These are phyloP conservation scores for Leccinum subgranulosum DNA, from an alignment of 768 basidiomycete genomes.

Conservation along the genomic window DNA sequence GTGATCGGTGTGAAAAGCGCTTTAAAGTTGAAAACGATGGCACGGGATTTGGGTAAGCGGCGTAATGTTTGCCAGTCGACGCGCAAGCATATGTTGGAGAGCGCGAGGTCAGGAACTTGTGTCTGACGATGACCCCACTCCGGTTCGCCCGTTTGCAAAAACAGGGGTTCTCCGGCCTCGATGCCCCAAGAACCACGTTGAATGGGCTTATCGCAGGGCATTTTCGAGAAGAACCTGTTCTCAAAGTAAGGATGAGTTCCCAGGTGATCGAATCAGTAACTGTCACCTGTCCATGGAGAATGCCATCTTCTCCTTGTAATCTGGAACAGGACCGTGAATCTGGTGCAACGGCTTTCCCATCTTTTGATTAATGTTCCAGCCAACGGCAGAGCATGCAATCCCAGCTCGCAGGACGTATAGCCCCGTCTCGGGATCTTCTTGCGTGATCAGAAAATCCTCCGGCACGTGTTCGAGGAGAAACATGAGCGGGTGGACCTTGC, in stretches of 20 bases:
- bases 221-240: conserved; percentile 44
- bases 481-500: conserved; percentile 33
- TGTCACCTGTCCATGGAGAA: conserved; percentile 47
- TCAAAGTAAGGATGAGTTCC: not conserved
- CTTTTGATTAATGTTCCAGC: conserved; percentile 48
- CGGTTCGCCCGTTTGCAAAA: conserved; percentile 38
- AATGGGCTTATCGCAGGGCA: conserved; percentile 47
- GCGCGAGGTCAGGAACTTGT: conserved; percentile 34
- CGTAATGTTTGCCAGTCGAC: conserved; percentile 58
- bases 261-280: not conserved
- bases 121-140: conserved; percentile 33
- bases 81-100: conserved; percentile 43
- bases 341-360: conserved; percentile 45
- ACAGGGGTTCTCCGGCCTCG: conserved; percentile 49
- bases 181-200: conserved; percentile 52
- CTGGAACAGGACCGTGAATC: conserved; percentile 47
- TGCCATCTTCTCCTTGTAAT: conserved; percentile 47
- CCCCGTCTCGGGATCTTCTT: conserved; percentile 40
- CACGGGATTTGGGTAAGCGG: conserved; percentile 43
- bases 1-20: conserved; percentile 49
- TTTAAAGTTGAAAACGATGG: conserved; percentile 54
- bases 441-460: conserved; percentile 48
- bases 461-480: conserved; percentile 51
- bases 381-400: conserved; percentile 45
- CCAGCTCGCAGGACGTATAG: conserved; percentile 45